Evolutionary conservation across 345 rosid species (phyloP).

Genomic region (Bruguiera parviflora): DNA sequence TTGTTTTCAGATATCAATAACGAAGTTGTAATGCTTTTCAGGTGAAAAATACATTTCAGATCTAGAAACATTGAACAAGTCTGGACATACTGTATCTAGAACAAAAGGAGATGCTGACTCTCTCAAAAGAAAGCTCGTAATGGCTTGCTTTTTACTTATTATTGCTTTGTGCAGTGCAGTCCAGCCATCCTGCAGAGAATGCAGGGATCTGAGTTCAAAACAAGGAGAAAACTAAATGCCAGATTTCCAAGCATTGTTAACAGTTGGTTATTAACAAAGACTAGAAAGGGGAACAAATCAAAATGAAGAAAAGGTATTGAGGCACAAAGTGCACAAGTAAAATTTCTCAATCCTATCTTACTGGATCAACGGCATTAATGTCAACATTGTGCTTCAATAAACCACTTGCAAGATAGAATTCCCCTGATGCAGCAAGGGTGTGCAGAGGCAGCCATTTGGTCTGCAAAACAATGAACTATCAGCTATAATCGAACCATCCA

Average conservation of each 20-base stretch:
- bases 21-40: background rate
- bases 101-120: conserved; percentile 91
- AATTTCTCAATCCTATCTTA: conserved; percentile 15
- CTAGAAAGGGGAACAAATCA: background rate
- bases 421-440: conserved; percentile 87
- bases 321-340: background rate
- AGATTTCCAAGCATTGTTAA: background rate
- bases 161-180: conserved; percentile 88
- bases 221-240: background rate
- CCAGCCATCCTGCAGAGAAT: conserved; percentile 58
- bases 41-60: background rate
- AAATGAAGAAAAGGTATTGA: background rate
- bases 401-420: conserved; percentile 66
- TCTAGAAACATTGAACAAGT: background rate
- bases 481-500: background rate
- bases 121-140: conserved; percentile 71
- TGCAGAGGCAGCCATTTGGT: conserved; percentile 85
- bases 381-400: conserved; percentile 77
- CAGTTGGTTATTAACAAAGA: background rate
- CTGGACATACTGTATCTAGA: conserved; percentile 54
- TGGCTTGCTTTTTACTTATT: conserved; percentile 77
- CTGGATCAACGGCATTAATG: conserved; percentile 76
- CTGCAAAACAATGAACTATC: conserved; percentile 6
- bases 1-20: background rate
- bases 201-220: conserved; percentile 9